phyloP scores from a whole-genome alignment of 1,139 yeast species.

The Entelexis paramagnoliae region DNA sequence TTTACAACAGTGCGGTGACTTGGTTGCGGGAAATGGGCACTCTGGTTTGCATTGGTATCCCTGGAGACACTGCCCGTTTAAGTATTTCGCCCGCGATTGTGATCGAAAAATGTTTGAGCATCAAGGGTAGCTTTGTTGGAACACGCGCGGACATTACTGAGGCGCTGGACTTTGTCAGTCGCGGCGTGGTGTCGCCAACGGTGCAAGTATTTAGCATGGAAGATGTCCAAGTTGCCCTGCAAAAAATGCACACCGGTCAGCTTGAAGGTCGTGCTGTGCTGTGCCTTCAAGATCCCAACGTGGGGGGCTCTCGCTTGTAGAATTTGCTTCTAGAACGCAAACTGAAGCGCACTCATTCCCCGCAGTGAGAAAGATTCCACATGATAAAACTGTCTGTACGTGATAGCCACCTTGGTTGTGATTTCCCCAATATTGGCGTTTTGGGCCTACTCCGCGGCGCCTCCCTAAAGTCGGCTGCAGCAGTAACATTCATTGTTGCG shows the following conservation, averaged over 20 bases:
- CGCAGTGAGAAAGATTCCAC: too few species aligned
- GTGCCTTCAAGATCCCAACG: not conserved
- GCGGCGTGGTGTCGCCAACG: constrained; percentile 1
- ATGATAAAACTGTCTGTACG: too few species aligned
- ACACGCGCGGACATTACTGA: constrained; percentile 71
- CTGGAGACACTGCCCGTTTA: constrained; percentile 31
- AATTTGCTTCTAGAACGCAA: too few species aligned
- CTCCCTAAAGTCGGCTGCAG: too few species aligned
- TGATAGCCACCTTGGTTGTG: too few species aligned
- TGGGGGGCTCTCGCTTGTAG: not conserved
- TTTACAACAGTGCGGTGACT: constrained; percentile 56
- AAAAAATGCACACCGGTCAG: not conserved
- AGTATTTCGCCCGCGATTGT: constrained; percentile 57
- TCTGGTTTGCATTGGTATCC: constrained; percentile 71
- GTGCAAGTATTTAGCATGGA: constrained; percentile 1
- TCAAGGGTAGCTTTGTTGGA: constrained; percentile 71
- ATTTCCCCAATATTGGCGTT: too few species aligned
- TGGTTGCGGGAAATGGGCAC: constrained; percentile 69
- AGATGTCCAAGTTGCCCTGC: not conserved
- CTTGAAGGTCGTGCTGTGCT: constrained; percentile 4
- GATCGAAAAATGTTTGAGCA: constrained; percentile 43
- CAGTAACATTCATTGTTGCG: too few species aligned
- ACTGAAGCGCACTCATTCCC: too few species aligned
- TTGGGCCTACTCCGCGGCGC: too few species aligned
- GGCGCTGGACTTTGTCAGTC: constrained; percentile 49